A percentile compares a stretch with the other conserved stretches of the same genome.
These are phyloP conservation scores for Lophiostoma macrostomum DNA, from an alignment of 495 filamentous ascomycete genomes.

Conservation along the genomic window DNA sequence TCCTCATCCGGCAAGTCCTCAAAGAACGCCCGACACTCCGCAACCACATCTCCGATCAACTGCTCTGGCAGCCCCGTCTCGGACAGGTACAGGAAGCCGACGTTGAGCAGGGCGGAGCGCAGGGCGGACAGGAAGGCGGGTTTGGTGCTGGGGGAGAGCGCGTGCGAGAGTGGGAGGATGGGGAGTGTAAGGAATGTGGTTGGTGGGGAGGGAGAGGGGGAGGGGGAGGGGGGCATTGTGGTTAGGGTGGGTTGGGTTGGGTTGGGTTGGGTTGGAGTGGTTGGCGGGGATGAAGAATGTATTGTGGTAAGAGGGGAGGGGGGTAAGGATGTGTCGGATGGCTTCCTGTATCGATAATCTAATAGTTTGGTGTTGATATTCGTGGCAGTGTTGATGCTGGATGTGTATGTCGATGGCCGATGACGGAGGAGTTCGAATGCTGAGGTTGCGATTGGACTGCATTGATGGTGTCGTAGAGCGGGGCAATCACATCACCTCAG, in stretches of 20 bases:
- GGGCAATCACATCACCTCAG: constrained; percentile 21
- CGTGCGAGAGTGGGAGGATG: constrained; percentile 71
- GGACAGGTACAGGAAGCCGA: constrained; percentile 89
- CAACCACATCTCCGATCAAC: constrained; percentile 64
- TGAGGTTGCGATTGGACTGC: too few species aligned
- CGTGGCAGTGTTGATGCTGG: too few species aligned
- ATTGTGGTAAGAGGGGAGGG: too few species aligned
- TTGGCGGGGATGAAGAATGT: too few species aligned
- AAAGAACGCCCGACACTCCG: constrained; percentile 72
- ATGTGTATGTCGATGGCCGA: too few species aligned
- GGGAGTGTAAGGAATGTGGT: constrained; percentile 70
- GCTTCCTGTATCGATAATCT: too few species aligned
- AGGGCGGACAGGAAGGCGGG: constrained; percentile 67
- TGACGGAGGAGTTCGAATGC: too few species aligned
- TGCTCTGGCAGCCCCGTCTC: constrained; percentile 73
- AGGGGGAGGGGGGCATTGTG: constrained; percentile 1
- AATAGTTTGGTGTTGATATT: too few species aligned
- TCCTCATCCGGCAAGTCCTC: constrained; percentile 71
- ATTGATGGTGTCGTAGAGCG: constrained; percentile 21
- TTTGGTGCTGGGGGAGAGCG: constrained; percentile 65
- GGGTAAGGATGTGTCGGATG: too few species aligned
- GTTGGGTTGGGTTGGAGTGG: background rate
- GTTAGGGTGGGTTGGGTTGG: background rate
- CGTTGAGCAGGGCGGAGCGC: constrained; percentile 77
- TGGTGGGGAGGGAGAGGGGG: background rate